Conservation (phyloP, 768 basidiomycete genomes). For the Leccinum rimulosum region DNA sequence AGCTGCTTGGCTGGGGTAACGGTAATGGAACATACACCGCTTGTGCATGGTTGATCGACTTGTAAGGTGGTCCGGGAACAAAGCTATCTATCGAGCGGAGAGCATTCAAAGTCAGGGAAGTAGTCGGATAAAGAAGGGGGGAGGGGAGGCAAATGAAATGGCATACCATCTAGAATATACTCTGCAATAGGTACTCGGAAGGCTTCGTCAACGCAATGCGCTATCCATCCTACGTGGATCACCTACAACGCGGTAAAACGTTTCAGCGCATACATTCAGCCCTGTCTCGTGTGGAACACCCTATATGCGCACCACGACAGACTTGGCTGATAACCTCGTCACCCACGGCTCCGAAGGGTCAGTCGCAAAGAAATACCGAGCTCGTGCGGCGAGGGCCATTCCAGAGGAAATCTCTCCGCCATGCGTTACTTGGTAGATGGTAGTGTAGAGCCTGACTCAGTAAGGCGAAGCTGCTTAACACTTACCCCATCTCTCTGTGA, state of each 20-base stretch:
- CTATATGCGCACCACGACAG: conserved; percentile 26
- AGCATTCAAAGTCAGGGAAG: conserved; percentile 4
- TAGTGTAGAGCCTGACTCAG: not conserved
- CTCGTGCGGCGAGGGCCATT: conserved; percentile 9
- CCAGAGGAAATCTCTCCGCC: conserved; percentile 22
- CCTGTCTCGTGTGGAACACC: not conserved
- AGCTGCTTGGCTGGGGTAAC: not conserved
- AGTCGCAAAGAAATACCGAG: conserved; percentile 31
- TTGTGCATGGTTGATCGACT: not conserved
- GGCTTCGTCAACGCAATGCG: conserved; percentile 25
- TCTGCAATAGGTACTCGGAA: conserved; percentile 27
- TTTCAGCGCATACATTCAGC: conserved; percentile 11
- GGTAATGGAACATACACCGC: conserved; percentile 1
- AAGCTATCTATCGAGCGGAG: conserved; percentile 16
- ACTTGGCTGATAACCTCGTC: conserved; percentile 24
- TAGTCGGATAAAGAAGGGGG: not conserved
- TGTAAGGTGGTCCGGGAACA: conserved; percentile 19
- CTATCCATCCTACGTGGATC: conserved; percentile 31
- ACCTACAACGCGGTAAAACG: conserved; percentile 15
- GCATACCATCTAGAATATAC: conserved; percentile 33
- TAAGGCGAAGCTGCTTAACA: not conserved
- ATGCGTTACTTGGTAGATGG: conserved; percentile 16
- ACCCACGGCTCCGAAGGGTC: conserved; percentile 29
- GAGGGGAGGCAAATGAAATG: not conserved
- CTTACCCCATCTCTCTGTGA: conserved; percentile 27